Conservation (phyloP, 306 rosid species). For the Phaseolus lunatus region DNA sequence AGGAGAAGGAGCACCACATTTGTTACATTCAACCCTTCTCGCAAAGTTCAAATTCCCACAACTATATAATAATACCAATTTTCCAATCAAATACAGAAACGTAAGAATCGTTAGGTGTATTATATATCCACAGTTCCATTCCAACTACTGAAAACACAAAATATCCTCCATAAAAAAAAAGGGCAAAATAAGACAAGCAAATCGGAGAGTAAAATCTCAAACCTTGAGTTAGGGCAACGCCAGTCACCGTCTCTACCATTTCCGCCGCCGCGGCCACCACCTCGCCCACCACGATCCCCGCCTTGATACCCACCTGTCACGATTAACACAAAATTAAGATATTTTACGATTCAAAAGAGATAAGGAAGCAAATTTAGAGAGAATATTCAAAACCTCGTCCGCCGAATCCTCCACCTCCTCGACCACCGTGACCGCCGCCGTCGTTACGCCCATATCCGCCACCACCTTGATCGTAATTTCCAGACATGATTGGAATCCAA, state of each 20-base stretch:
- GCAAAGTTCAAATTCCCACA: conserved; percentile 97
- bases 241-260: conserved; percentile 98
- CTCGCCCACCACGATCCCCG: conserved; percentile 88
- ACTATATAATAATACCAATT: conserved; percentile 54
- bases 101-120: conserved; percentile 1
- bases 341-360: not conserved
- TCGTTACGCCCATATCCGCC: conserved; percentile 45
- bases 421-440: conserved; percentile 51
- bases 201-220: not conserved
- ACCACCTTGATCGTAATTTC: conserved; percentile 78
- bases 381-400: conserved; percentile 73
- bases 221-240: conserved; percentile 94
- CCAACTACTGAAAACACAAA: conserved; percentile 5
- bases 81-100: conserved; percentile 25
- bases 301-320: conserved; percentile 78
- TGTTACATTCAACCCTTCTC: conserved; percentile 95
- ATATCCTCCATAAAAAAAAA: not conserved
- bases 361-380: conserved; percentile 18
- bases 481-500: conserved; percentile 70
- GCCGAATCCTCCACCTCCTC: conserved; percentile 61
- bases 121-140: not conserved
- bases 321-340: not conserved
- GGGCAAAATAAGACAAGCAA: not conserved
- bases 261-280: conserved; percentile 70
- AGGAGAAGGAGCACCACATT: conserved; percentile 89